phyloP scores from a whole-genome alignment of 2,329 filamentous ascomycete species.

The Penicillium sp. region DNA sequence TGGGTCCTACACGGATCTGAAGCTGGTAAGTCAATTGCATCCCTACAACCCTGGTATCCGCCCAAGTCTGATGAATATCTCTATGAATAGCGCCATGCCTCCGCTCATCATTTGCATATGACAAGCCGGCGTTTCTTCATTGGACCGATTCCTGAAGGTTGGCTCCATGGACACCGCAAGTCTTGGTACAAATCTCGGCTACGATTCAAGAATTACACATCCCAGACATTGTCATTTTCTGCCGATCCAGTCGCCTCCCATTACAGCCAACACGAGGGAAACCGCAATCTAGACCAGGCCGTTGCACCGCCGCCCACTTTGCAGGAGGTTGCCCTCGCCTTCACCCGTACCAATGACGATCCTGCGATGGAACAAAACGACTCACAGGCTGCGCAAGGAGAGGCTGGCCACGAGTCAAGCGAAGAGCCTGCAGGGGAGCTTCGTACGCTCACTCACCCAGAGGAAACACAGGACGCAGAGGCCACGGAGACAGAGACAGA shows the following conservation, averaged over 20 bases:
- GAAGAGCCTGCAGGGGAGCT: conserved; percentile 18
- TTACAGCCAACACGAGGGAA: conserved; percentile 37
- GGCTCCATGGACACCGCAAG: conserved; percentile 60
- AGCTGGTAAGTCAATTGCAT: conserved; percentile 42
- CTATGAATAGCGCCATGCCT: conserved; percentile 52
- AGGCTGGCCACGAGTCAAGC: not conserved
- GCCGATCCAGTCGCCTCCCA: conserved; percentile 44
- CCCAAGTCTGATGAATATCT: conserved; percentile 3
- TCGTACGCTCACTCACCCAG: conserved; percentile 24
- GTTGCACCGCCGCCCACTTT: conserved; percentile 14
- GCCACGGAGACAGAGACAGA: conserved; percentile 1
- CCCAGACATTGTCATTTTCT: conserved; percentile 50
- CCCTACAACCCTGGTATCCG: not conserved
- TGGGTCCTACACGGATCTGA: conserved; percentile 52
- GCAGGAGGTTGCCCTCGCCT: conserved; percentile 15
- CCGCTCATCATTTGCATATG: conserved; percentile 57
- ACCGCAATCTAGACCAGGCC: conserved; percentile 12
- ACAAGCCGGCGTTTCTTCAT: conserved; percentile 61
- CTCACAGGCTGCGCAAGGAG: conserved; percentile 9
- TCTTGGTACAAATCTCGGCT: conserved; percentile 56
- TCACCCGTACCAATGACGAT: conserved; percentile 18
- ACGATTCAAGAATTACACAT: conserved; percentile 45
- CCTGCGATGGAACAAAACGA: conserved; percentile 8
- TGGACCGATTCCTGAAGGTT: conserved; percentile 61
- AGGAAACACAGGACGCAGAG: conserved; percentile 12